phyloP scores from a whole-genome alignment of 2,329 filamentous ascomycete genomes.

The Colletotrichum tanaceti region DNA sequence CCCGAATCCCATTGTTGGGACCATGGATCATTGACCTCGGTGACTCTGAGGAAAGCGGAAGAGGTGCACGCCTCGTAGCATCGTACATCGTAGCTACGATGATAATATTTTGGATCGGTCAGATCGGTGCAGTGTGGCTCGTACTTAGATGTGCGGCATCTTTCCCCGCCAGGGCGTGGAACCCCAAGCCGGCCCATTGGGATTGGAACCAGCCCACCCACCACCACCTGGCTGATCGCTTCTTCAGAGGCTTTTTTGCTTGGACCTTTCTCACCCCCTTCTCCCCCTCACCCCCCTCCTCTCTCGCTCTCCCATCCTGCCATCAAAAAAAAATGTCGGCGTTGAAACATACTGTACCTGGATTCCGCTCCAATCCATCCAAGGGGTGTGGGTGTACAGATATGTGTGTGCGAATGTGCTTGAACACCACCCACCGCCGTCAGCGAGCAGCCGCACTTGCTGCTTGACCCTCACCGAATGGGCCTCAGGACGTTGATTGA shows the following conservation, averaged over 20 bases:
- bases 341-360: not conserved
- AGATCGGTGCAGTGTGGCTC: not conserved
- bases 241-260: not conserved
- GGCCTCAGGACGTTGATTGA: not conserved
- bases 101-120: not conserved
- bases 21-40: constrained; percentile 2
- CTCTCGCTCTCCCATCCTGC: not conserved
- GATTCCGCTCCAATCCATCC: not conserved
- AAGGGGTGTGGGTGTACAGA: not conserved
- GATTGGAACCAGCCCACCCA: too few species aligned
- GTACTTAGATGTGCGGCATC: not conserved
- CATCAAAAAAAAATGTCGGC: too few species aligned
- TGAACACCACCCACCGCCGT: not conserved
- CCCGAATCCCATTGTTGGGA: not conserved
- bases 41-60: not conserved
- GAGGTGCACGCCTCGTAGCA: not conserved
- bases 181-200: not conserved
- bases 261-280: not conserved
- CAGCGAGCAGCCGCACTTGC: not conserved
- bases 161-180: not conserved
- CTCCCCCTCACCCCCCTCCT: too few species aligned
- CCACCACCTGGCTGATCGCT: too few species aligned
- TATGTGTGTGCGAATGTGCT: not conserved
- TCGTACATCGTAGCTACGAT: too few species aligned
- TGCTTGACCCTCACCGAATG: not conserved